Conservation (phyloP, 2,329 filamentous ascomycete genomes). For the Xylaria sp. region DNA sequence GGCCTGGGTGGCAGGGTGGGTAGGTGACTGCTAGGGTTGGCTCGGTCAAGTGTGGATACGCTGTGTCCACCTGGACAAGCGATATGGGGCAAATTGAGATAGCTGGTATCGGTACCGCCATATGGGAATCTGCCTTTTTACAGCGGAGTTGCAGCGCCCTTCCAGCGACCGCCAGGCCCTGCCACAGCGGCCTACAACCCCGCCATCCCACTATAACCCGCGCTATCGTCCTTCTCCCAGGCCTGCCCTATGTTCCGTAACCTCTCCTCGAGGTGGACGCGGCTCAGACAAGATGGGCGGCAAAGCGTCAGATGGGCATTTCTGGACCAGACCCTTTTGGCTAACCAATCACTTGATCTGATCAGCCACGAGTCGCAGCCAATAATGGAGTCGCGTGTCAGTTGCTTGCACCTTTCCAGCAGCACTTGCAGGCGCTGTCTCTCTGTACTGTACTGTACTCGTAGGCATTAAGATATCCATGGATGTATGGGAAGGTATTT, state of each 20-base stretch:
- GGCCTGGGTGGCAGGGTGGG: no score
- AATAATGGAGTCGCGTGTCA: conserved; percentile 12
- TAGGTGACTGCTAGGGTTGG: conserved; percentile 21
- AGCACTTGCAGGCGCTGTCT: conserved; percentile 3
- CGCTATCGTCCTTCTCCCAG: background rate
- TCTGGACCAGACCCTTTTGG: conserved; percentile 16
- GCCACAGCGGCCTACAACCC: conserved; percentile 13
- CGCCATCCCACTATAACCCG: conserved; percentile 1
- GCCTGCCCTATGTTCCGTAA: conserved; percentile 19
- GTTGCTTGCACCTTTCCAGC: conserved; percentile 1
- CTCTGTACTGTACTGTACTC: no score
- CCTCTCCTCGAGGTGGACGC: conserved; percentile 13
- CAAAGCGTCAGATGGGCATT: conserved; percentile 28
- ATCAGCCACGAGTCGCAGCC: conserved; percentile 22
- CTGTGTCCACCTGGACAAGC: conserved; percentile 28
- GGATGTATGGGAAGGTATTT: no score
- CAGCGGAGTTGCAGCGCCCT: background rate
- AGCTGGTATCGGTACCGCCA: conserved; percentile 21
- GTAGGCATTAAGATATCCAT: background rate
- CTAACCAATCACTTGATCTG: conserved; percentile 24
- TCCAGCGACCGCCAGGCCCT: conserved; percentile 8
- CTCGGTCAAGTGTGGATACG: conserved; percentile 27
- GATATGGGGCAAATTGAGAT: conserved; percentile 24
- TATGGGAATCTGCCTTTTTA: background rate
- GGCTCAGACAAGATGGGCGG: conserved; percentile 26